These are phyloP conservation scores for Fusarium miscanthi DNA, from an alignment of 2,329 filamentous ascomycete genomes.

Conservation along the genomic window DNA sequence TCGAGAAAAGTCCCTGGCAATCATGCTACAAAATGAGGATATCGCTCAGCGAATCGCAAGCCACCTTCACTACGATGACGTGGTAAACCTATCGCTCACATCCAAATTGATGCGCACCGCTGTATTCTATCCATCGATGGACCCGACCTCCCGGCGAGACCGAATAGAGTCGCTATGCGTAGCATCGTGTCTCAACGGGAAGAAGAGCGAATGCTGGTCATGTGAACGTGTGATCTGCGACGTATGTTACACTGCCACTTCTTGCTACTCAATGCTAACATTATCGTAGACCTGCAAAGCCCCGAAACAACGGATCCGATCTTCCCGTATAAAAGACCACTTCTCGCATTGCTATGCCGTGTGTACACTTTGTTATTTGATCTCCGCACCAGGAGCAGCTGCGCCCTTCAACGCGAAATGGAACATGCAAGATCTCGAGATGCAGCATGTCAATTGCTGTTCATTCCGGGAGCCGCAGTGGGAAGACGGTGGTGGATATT, in stretches of 20 bases:
- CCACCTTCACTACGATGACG: constrained; percentile 15
- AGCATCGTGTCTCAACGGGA: not conserved
- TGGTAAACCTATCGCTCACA: constrained; percentile 7
- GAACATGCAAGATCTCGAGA: constrained; percentile 20
- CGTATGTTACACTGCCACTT: not conserved
- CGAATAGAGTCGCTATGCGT: constrained; percentile 6
- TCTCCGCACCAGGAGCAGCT: not conserved
- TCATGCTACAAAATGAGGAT: not conserved
- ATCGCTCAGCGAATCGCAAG: not conserved
- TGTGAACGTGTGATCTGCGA: constrained; percentile 25
- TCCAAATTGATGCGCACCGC: constrained; percentile 9
- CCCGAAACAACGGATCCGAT: not conserved
- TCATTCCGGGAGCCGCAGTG: not conserved
- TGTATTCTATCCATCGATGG: not conserved
- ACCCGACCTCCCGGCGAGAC: not conserved
- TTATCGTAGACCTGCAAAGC: not conserved
- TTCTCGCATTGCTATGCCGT: constrained; percentile 22
- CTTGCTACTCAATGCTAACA: fast-evolving
- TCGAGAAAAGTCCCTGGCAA: fast-evolving
- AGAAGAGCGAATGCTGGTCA: constrained; percentile 23
- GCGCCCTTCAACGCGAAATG: constrained; percentile 19
- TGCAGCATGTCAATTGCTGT: constrained; percentile 19
- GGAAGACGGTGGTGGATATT: not conserved
- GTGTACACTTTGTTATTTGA: constrained; percentile 5
- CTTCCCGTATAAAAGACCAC: constrained; percentile 9